A percentile compares a stretch with the other conserved stretches of the same genome.
These are phyloP conservation scores for Amphibolis antarctica DNA, from an alignment of 106 monocot species.

Conservation along the genomic window DNA sequence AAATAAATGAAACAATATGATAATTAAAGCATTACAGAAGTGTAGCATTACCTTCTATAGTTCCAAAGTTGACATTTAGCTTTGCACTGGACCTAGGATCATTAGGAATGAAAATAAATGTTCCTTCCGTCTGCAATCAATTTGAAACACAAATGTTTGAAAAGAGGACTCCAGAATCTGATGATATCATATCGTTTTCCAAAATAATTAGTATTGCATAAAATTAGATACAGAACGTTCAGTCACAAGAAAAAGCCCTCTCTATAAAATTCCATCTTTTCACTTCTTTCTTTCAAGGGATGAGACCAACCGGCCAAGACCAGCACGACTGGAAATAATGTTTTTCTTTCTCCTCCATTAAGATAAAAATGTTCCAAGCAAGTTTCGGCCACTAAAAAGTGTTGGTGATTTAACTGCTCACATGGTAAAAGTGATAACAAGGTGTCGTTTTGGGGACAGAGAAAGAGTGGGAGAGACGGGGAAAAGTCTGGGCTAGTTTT, in stretches of 20 bases:
- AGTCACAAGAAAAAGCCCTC: background rate
- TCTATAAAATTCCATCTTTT: background rate
- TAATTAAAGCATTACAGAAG: background rate
- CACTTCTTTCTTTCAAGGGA: background rate
- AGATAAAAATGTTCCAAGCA: no score
- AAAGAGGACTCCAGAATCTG: background rate
- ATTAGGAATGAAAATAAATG: conserved; percentile 54
- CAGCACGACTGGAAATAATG: background rate
- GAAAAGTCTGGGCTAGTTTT: no score
- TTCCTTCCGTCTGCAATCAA: conserved; percentile 60
- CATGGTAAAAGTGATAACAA: no score
- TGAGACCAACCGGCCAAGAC: background rate
- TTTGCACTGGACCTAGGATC: conserved; percentile 64
- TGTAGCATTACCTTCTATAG: conserved; percentile 57
- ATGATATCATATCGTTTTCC: background rate
- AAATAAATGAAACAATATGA: no score
- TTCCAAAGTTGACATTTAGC: conserved; percentile 62
- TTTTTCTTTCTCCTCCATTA: background rate
- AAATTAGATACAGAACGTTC: background rate
- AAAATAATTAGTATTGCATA: background rate
- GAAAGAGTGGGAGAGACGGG: no score
- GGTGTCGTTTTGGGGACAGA: no score
- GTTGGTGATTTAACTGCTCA: no score
- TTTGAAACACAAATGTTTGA: background rate
- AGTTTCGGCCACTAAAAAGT: no score